A percentile compares a stretch with the other conserved stretches of the same genome.
Evolutionary conservation across 2,329 filamentous ascomycete genomes (phyloP).

Genomic region (Meredithiella fracta): DNA sequence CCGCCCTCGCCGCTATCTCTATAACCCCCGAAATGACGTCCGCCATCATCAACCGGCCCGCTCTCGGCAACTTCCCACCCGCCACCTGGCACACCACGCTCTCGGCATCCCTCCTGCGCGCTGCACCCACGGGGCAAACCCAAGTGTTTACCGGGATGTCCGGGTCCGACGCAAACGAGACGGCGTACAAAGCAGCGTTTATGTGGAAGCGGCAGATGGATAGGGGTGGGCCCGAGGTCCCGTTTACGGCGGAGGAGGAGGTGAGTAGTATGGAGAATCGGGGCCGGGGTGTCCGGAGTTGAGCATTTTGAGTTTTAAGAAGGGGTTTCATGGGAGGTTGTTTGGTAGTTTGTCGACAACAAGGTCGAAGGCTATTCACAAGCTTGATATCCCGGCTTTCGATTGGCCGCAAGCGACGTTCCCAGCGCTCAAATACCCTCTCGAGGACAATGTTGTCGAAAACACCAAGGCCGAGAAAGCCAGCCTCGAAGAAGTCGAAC

Average conservation of each 20-base stretch:
- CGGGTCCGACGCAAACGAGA: slow-evolving; percentile 70
- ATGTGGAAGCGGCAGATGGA: slow-evolving; percentile 62
- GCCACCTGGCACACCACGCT: slow-evolving; percentile 59
- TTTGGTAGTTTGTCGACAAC: slow-evolving; percentile 67
- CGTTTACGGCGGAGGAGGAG: slow-evolving; percentile 56
- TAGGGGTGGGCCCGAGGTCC: slow-evolving; percentile 51
- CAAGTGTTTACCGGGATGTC: slow-evolving; percentile 70
- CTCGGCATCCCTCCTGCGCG: slow-evolving; percentile 51
- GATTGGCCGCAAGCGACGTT: slow-evolving; percentile 77
- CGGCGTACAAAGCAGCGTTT: slow-evolving; percentile 73
- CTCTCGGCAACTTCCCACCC: slow-evolving; percentile 65
- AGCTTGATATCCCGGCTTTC: slow-evolving; percentile 75
- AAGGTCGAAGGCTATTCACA: slow-evolving; percentile 69
- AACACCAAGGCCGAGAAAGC: slow-evolving; percentile 56
- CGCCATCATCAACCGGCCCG: slow-evolving; percentile 62
- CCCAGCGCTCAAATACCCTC: slow-evolving; percentile 60
- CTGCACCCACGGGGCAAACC: slow-evolving; percentile 57
- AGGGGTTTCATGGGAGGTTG: slow-evolving; percentile 64
- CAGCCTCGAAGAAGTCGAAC: slow-evolving; percentile 57
- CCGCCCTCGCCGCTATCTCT: slow-evolving; percentile 46
- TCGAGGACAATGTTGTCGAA: slow-evolving; percentile 50
- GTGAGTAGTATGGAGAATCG: slow-evolving; percentile 54
- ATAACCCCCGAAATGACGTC: slow-evolving; percentile 54
- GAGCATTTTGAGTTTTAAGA: slow-evolving; percentile 64
- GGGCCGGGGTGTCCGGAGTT: slow-evolving; percentile 56